Evolutionary conservation across 352 stramenopile species (phyloP).

Genomic region (Blastocystis sp.): DNA sequence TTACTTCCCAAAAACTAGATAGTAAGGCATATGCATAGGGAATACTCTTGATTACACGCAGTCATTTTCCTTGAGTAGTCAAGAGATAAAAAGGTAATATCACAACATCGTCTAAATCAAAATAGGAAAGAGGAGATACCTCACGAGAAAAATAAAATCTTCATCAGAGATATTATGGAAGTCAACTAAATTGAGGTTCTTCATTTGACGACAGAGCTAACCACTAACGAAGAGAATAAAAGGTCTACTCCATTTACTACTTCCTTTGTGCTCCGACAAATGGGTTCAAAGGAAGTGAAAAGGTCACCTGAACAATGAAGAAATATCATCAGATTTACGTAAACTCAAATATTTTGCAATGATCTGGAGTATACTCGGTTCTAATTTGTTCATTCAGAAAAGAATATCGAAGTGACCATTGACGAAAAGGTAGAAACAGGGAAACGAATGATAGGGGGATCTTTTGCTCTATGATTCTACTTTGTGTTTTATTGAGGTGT

Average conservation of each 20-base stretch:
- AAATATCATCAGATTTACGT: not conserved
- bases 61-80: conserved; percentile 28
- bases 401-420: not conserved
- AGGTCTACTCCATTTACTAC: conserved; percentile 24
- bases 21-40: not conserved
- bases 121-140: not conserved
- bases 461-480: too few species aligned
- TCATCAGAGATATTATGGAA: conserved; percentile 6
- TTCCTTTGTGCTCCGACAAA: conserved; percentile 44
- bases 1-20: conserved; percentile 44
- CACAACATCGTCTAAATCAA: conserved; percentile 19
- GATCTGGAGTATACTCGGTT: conserved; percentile 21
- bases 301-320: conserved; percentile 10
- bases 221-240: not conserved
- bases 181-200: conserved; percentile 30
- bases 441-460: not conserved
- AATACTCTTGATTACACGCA: conserved; percentile 24
- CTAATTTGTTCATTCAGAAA: not conserved
- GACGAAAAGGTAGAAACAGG: not conserved
- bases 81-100: conserved; percentile 30
- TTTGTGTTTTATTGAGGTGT: too few species aligned
- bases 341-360: conserved; percentile 57
- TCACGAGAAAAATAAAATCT: conserved; percentile 43
- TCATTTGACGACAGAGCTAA: conserved; percentile 59
- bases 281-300: conserved; percentile 42